Conservation (phyloP, 192 early-diverging fungal species). For the Coemansia sp. region DNA sequence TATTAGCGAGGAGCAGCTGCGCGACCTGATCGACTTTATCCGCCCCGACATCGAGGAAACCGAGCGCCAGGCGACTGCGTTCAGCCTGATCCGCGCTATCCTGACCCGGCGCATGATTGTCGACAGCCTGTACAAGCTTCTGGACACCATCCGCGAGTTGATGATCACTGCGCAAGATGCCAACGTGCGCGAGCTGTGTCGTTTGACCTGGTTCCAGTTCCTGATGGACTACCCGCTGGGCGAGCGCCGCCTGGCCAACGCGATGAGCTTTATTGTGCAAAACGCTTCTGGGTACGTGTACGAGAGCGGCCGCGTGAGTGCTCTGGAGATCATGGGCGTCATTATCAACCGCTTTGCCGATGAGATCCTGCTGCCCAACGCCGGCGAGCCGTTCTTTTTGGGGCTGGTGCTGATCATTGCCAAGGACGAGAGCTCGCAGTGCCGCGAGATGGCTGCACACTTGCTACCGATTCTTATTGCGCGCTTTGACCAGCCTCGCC, state of each 20-base stretch:
- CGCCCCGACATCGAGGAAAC: constrained; percentile 87
- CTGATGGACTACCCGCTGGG: constrained; percentile 96
- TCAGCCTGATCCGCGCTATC: constrained; percentile 85
- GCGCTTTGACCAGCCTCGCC: constrained; percentile 58
- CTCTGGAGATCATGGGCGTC: constrained; percentile 81
- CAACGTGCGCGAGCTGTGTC: constrained; percentile 80
- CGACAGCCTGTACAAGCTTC: constrained; percentile 91
- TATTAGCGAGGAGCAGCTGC: constrained; percentile 61
- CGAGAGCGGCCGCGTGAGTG: constrained; percentile 90
- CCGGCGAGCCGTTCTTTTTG: constrained; percentile 80
- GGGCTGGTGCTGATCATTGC: constrained; percentile 80
- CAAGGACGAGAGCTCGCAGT: constrained; percentile 91
- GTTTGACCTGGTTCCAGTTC: constrained; percentile 83
- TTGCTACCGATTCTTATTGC: constrained; percentile 68
- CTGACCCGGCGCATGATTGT: constrained; percentile 80
- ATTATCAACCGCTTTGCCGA: constrained; percentile 80
- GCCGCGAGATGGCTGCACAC: constrained; percentile 81
- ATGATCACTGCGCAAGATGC: constrained; percentile 84
- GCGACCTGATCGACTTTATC: constrained; percentile 74
- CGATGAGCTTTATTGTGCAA: constrained; percentile 85
- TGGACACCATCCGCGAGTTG: constrained; percentile 75
- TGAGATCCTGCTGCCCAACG: constrained; percentile 67
- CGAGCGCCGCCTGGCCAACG: constrained; percentile 69
- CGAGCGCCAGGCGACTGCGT: constrained; percentile 78
- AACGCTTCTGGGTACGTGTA: constrained; percentile 84